Base-by-base conservation (phyloP, 305 asterid genomes). In the Fraxinus sp. region DNA sequence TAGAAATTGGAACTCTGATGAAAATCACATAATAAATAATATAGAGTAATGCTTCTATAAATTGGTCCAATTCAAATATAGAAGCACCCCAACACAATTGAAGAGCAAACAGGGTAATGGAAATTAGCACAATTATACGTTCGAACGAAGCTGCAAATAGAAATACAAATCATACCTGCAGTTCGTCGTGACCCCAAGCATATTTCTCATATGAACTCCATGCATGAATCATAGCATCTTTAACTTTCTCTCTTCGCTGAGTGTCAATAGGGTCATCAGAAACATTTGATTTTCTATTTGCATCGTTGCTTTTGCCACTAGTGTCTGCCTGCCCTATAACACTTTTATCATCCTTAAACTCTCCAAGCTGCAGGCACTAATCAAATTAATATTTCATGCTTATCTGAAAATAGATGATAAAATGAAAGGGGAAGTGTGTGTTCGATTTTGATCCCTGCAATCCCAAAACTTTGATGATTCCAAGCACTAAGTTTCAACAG, bases 121-220 rank as follows among this genome's bases (percentile, higher is more conserved):
- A 28, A 11, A 28, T 11, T 70, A 70, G 75, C 75, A 30, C 5
- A 30, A 28, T 70, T 13, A 9, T 4, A 30, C 22, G 14, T 10
- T 28, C 0, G 3, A 11, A 66, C 26, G 4, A 24, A 66, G 8
- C 11, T 70, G 39, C 5, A 9, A 33, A 76, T n/a, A 49, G 78
- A 75, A 81, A 80, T 73, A 81, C 32, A 78, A 78, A 80, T 41
- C 73, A 80, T 5, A 96, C 99, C 98, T 94, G 98, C 80, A 96
- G 98, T 86, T 96, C 99, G 87, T 96, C 99, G 85, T 93, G 95
- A 68, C 99, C 99, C 99, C 99, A 96, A 37, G 98, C 98, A 90
- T 94, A 93, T 84, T 89, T 96, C 87, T 91, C 99, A 84, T 96
- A 96, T 77, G 99, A 96, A 89, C 92, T 90, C 98, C 98, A 96